Evolutionary conservation across 2,329 filamentous ascomycete species (phyloP).

Genomic region (Magnaporthales sp.): DNA sequence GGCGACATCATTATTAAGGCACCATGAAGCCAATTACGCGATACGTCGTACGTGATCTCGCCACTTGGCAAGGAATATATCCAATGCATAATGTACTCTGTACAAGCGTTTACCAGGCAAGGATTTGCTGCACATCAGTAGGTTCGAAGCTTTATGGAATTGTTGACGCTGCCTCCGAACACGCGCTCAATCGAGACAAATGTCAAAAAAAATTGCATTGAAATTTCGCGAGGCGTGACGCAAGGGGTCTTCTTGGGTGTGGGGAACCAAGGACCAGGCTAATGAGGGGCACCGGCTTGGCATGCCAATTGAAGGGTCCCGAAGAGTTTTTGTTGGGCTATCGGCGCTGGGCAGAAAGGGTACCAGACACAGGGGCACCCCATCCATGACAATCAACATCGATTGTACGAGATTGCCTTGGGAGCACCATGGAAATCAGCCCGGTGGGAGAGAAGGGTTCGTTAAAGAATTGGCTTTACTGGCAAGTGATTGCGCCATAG

Average conservation of each 20-base stretch:
- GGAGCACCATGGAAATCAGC: background rate
- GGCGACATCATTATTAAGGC: background rate
- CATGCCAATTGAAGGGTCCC: background rate
- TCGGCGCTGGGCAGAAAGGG: background rate
- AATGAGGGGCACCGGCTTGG: background rate
- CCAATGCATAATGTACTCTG: background rate
- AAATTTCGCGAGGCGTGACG: background rate
- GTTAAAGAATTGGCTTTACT: background rate
- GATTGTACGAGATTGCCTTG: background rate
- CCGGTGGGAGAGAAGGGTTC: background rate
- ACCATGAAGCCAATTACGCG: background rate
- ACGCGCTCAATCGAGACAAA: background rate
- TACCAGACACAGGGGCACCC: background rate
- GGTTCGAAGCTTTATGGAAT: background rate
- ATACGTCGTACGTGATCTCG: background rate
- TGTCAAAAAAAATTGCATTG: background rate
- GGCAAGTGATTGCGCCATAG: no score
- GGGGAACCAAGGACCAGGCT: background rate
- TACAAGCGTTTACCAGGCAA: background rate
- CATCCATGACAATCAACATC: background rate
- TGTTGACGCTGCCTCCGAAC: background rate
- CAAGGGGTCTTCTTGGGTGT: background rate
- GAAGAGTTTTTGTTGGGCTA: background rate
- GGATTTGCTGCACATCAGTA: background rate
- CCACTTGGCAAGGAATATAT: background rate